Evolutionary conservation across 306 rosid genomes (phyloP).

Genomic region (Citrullus amarus): DNA sequence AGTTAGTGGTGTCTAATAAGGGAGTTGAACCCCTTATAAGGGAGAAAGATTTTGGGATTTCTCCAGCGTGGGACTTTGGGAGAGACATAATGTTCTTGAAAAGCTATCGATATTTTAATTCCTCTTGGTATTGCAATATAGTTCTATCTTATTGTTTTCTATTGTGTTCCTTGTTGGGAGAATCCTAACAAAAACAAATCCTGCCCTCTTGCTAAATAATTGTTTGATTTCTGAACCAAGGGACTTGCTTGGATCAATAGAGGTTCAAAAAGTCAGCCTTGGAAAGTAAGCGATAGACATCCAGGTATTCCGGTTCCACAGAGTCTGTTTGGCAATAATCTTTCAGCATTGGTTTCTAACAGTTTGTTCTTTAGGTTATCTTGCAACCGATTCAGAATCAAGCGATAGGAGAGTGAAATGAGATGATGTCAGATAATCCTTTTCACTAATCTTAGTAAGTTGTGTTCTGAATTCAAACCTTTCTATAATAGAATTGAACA

Average conservation of each 20-base stretch:
- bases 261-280: slow-evolving; percentile 41
- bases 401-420: slow-evolving; percentile 27
- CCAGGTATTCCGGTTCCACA: slow-evolving; percentile 36
- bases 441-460: slow-evolving; percentile 10
- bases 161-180: too few species aligned
- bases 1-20: too few species aligned
- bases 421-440: slow-evolving; percentile 17
- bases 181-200: not conserved
- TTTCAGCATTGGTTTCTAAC: not conserved
- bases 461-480: not conserved
- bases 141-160: too few species aligned
- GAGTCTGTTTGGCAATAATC: not conserved
- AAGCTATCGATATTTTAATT: too few species aligned
- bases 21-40: too few species aligned
- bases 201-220: not conserved
- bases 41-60: too few species aligned
- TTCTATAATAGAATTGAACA: not conserved
- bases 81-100: too few species aligned
- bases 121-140: too few species aligned
- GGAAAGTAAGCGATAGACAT: slow-evolving; percentile 44
- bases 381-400: slow-evolving; percentile 73
- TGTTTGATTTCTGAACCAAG: slow-evolving; percentile 16
- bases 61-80: too few species aligned
- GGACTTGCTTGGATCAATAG: slow-evolving; percentile 59
- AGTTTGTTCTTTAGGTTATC: slow-evolving; percentile 36